Evolutionary conservation across 2,329 filamentous ascomycete species (phyloP), one percentile per base, ranked within the genome.

Genomic region (Aspergillus tanneri): DNA sequence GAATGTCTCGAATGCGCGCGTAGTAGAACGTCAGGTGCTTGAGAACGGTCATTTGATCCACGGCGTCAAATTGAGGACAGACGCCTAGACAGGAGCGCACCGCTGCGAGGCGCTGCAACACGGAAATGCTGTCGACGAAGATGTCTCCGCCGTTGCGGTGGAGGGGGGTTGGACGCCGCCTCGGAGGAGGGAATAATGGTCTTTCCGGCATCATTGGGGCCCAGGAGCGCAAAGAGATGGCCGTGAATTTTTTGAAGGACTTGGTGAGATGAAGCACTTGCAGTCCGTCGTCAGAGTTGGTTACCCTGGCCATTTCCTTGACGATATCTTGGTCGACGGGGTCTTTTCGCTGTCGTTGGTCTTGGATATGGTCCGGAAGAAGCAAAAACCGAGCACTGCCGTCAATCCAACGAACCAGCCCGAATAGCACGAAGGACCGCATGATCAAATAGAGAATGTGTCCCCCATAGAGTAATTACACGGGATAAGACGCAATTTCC

Each of bases 1-100:
- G 69, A 7, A 96, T 85, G 27, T 92, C 91, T 10, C 91, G 83
- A 9, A 92, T 83, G 40, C 85, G 82, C 4, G 91, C 92, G 65
- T 96, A n/a, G n/a, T n/a, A 97, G 72, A 96, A 96, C 41, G 80
- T 75, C 2, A 97, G 77, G 60, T 96, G 91, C 64, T 97, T 90
- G 2, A 83, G 73, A 0, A 95, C 90, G 0, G 90, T 95, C 88
- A 96, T 91, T 44, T 85, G 80, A 67, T 96, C 92, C 73, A 95
- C 86, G 7, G 91, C 91, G 62, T 90, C 87, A 57, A 87, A 86
- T 67, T 90, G 91, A 0, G 92, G 91, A 60, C 91, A 96, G 0
- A 96, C 91, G n/a, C 92, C 92, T 0, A 96, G 79, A 58, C 90
- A 82, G 2, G 81, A 77, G 41, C 91, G 82, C 3, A 90, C 91